Base-by-base conservation (phyloP, 148 eudicot genomes). In the Diospyros lotus region DNA sequence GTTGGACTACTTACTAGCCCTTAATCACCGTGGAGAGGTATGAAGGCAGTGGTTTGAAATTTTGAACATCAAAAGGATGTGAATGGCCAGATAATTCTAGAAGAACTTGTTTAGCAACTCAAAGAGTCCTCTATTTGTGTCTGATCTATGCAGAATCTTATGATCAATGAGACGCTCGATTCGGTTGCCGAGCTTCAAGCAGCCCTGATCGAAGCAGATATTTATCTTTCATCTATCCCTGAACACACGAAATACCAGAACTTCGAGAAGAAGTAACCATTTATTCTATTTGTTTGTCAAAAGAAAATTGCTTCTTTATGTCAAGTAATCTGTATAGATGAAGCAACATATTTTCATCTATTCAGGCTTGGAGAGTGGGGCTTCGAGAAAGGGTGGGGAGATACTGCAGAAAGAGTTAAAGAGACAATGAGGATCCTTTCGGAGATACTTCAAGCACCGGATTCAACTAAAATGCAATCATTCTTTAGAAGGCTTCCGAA, bases 301-400 rank as follows among this genome's bases (percentile, higher is more conserved):
- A 69, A 68, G 43, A 17, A 64, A 41, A 28, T 12, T 64, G 4
- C 8, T 12, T 5, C n/a, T 64, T 41, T 18, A 11, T 63, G 7
- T 4, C 0, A 1, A 28, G 14, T 41, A 1, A 17, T 43, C 1
- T 4, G 9, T 62, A 1, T 1, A 15, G 17, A 3, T 18, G 5
- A 38, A 68, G 28, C 28, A 28, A 68, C 58, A 38, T 51, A 52
- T 65, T 51, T 12, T 43, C 15, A 45, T n/a, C 7, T 5, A 48
- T 80, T 50, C 82, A 86, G 88, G 86, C 80, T 89, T 54, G 82
- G 82, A 64, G 87, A 87, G 39, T 84, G 87, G 89, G 93, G 93
- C 6, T 87, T 89, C 38, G 90, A 89, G 82, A 89, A 84, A 76
- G 93, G 93, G 48, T 89, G 90, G 93, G 93, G 93, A 6, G 83